Evolutionary conservation across 345 rosid genomes (phyloP), one percentile per base, ranked within the genome.

Genomic region (Erodium maritimum): DNA sequence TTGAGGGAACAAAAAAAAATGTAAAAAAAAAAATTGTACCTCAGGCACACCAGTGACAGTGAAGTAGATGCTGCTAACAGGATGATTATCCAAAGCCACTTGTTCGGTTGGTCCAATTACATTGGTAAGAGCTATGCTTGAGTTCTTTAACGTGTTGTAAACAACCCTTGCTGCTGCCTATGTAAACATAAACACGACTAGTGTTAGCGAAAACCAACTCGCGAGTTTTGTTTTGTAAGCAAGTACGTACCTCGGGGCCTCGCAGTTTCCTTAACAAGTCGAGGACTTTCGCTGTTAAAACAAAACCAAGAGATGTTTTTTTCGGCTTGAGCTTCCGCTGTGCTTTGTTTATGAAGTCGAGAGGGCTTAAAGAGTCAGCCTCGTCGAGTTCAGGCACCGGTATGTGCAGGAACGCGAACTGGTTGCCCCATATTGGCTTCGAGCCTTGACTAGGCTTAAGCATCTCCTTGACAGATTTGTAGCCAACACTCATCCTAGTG

Each of bases 121-220:
- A 46, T 82, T 79, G 59, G 87, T 65, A 21, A 82, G 61, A 10
- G 70, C 46, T 80, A 79, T 72, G 82, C 84, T 82, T 17, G 79
- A 62, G 37, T 75, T 82, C 57, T 53, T 70, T n/a, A 75, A n/a
- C 19, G 84, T 75, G 53, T 55, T 59, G 16, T 65, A 65, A 34
- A 79, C 62, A 64, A 75, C 69, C 23, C 22, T 73, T 0, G 82
- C 73, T 3, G 74, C 62, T 45, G 56, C 68, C 78, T 79, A 37
- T 37, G 46, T 3, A 37, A 37, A 4, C 6, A 4, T 3, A 5
- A 5, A 37, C 13, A 37, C 13, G 14, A n/a, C n/a, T n/a, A n/a
- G n/a, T n/a, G n/a, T n/a, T n/a, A n/a, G n/a, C n/a, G n/a, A n/a
- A n/a, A n/a, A n/a, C n/a, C n/a, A n/a, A n/a, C n/a, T n/a, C n/a